These are phyloP conservation scores for Melampsora larici-populina DNA, from an alignment of 1,284 basidiomycete species.

Conservation along the genomic window DNA sequence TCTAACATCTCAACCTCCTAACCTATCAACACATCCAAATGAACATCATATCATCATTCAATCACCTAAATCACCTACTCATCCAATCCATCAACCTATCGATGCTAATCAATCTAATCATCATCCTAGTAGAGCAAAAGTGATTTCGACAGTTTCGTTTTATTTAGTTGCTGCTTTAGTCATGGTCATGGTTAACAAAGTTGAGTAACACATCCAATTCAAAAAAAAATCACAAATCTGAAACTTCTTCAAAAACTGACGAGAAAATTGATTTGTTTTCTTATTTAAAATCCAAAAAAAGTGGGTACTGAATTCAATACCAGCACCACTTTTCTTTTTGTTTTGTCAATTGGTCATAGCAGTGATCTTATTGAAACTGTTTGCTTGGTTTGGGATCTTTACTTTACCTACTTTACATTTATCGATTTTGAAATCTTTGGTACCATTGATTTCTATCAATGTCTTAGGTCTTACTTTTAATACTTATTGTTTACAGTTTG, in stretches of 20 bases:
- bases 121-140: constrained; percentile 53
- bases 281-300: too few relatives aligned
- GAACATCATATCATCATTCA: too few relatives aligned
- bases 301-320: constrained; percentile 53
- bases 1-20: background rate
- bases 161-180: constrained; percentile 72
- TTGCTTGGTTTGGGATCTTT: constrained; percentile 61
- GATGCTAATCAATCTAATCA: too few relatives aligned
- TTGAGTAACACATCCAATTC: background rate
- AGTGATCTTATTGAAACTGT: constrained; percentile 65
- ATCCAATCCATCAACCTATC: too few relatives aligned
- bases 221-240: background rate
- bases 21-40: too few relatives aligned
- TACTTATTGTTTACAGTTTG: constrained; percentile 68
- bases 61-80: too few relatives aligned
- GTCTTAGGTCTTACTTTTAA: constrained; percentile 72
- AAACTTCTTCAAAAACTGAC: background rate
- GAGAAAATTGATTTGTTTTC: too few relatives aligned
- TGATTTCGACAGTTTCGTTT: constrained; percentile 69
- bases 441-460: constrained; percentile 61
- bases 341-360: constrained; percentile 67
- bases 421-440: constrained; percentile 60
- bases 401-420: constrained; percentile 55
- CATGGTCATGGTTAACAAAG: constrained; percentile 54
- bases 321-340: constrained; percentile 67